These are phyloP conservation scores for Lepidium aucheri DNA, from an alignment of 345 rosid genomes.

Conservation along the genomic window DNA sequence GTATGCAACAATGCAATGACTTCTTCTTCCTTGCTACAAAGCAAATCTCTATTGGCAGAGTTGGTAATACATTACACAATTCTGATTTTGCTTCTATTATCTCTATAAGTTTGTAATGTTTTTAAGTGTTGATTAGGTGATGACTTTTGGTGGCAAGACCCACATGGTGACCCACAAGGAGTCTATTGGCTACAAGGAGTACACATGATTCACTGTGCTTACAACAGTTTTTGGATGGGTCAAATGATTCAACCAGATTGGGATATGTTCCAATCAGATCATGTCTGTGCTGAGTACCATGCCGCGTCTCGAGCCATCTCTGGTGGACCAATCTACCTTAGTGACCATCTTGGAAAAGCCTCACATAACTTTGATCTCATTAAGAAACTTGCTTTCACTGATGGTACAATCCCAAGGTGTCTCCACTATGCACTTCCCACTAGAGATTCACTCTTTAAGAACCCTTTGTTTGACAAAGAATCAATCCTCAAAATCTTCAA, in stretches of 20 bases:
- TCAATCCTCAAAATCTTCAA: slow-evolving; percentile 83
- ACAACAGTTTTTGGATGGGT: slow-evolving; percentile 95
- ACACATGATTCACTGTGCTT: slow-evolving; percentile 86
- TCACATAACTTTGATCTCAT: slow-evolving; percentile 70
- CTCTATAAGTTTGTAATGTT: not conserved
- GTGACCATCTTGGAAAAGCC: slow-evolving; percentile 51
- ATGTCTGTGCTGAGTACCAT: slow-evolving; percentile 74
- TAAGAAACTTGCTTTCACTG: slow-evolving; percentile 57
- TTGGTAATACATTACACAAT: slow-evolving; percentile 33
- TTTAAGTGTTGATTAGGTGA: slow-evolving; percentile 41
- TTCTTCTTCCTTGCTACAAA: slow-evolving; percentile 81
- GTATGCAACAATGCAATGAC: slow-evolving; percentile 96
- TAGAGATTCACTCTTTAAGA: slow-evolving; percentile 77
- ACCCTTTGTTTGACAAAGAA: slow-evolving; percentile 66
- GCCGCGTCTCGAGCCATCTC: slow-evolving; percentile 83
- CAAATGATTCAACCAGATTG: slow-evolving; percentile 85
- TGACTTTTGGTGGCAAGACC: slow-evolving; percentile 95
- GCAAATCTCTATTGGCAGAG: slow-evolving; percentile 83
- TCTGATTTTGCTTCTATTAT: not conserved
- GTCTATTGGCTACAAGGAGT: slow-evolving; percentile 87
- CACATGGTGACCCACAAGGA: slow-evolving; percentile 84
- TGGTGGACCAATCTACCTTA: slow-evolving; percentile 81
- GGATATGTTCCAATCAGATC: slow-evolving; percentile 98
- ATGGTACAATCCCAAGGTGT: slow-evolving; percentile 83
- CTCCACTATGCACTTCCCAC: slow-evolving; percentile 71